These are phyloP conservation scores for Nematocida minor DNA, from an alignment of 371 early-diverging fungal species.

Conservation along the genomic window DNA sequence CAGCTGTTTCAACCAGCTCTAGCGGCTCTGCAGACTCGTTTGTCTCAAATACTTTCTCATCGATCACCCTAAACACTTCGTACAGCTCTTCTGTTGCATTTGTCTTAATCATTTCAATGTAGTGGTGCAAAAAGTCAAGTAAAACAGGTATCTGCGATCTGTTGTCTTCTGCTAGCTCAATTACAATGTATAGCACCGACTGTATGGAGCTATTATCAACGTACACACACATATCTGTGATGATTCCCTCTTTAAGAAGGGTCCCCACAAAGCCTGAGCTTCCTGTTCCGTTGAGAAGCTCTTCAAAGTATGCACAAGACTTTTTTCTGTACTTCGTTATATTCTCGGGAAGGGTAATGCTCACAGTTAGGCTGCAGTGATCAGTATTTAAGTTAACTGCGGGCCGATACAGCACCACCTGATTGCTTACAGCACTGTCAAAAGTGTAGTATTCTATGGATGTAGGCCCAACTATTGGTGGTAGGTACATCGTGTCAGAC, in stretches of 20 bases:
- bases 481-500: background rate
- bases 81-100: constrained; percentile 29
- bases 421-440: constrained; percentile 24
- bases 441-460: background rate
- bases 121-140: constrained; percentile 15
- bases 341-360: constrained; percentile 30
- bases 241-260: constrained; percentile 51
- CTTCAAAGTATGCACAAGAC: constrained; percentile 41
- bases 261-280: constrained; percentile 21
- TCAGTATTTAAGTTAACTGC: constrained; percentile 41
- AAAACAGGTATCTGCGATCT: constrained; percentile 2
- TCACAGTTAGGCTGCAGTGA: constrained; percentile 25
- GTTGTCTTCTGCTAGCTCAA: constrained; percentile 44
- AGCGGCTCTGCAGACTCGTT: constrained; percentile 52
- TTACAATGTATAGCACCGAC: constrained; percentile 35
- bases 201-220: constrained; percentile 10
- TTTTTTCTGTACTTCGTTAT: constrained; percentile 41
- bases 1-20: constrained; percentile 33
- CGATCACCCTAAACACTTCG: constrained; percentile 32
- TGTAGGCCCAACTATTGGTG: background rate
- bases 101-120: constrained; percentile 21
- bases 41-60: constrained; percentile 40
- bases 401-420: constrained; percentile 49
- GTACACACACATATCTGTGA: constrained; percentile 16
- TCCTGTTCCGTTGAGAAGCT: constrained; percentile 48